Evolutionary conservation across 768 basidiomycete species (phyloP), one percentile per base, ranked within the genome.

Genomic region (Mycena vitilis): DNA sequence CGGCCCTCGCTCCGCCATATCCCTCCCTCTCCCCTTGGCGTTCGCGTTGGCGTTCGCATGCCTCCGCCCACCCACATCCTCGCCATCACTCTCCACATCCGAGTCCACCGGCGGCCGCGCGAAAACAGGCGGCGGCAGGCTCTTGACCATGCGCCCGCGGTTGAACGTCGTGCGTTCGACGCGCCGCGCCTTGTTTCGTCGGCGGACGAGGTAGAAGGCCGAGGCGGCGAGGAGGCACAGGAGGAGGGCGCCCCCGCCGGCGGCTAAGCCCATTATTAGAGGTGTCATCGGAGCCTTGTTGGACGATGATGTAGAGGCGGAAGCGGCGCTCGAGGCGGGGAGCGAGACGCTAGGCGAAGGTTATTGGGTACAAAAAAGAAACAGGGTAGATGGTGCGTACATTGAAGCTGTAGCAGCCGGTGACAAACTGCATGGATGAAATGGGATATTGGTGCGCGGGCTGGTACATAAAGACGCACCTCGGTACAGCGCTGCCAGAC

Each of bases 111-210:
- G 54, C 54, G 20, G 53, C 9, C 36, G 44, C 1, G 63, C 55
- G 37, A 56, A 64, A 1, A 37, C 49, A 3, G 55, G 63, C 22
- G 63, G 45, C 18, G 53, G 44, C 4, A 66, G 58, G 34, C 58
- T 55, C 30, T 22, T 52, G 7, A 66, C 59, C 65, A 66, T 66
- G 5, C 52, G 53, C 4, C 11, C 38, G 34, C 60, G 59, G 34
- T 66, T 36, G 59, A 66, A 66, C 4, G 65, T 66, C 8, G 45
- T 54, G 22, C 54, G 59, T 15, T n/a, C n/a, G n/a, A n/a, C 59
- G 52, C 20, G 1, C 25, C 10, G 34, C 45, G 22, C 52, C 52
- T 10, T 36, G 45, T 8, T 37, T 30, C 59, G 59, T 7, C 63
- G 63, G 36, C 22, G 23, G 18, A 61, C 5, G 20, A 66, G 1